These are phyloP conservation scores for Globisporangium cederbergense DNA, from an alignment of 352 stramenopile species.

Conservation along the genomic window DNA sequence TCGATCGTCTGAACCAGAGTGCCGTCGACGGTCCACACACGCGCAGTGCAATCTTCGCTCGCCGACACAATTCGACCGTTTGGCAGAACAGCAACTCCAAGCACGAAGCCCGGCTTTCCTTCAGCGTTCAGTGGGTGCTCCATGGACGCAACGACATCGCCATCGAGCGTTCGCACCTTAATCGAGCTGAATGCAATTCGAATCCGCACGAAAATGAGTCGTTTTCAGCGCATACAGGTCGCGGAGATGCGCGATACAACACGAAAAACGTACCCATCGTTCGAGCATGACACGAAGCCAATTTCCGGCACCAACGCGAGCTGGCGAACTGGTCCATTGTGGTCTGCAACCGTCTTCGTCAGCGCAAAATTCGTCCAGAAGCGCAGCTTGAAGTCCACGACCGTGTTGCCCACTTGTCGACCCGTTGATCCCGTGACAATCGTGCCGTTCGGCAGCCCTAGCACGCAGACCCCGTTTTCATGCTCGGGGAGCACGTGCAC, in stretches of 20 bases:
- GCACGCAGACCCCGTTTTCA: slow-evolving; percentile 83
- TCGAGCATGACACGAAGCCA: slow-evolving; percentile 83
- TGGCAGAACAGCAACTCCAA: slow-evolving; percentile 61
- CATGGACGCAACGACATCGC: slow-evolving; percentile 58
- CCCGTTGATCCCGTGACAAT: slow-evolving; percentile 80
- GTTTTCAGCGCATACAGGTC: not conserved
- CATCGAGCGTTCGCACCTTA: slow-evolving; percentile 62
- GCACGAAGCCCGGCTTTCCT: slow-evolving; percentile 80
- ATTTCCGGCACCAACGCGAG: slow-evolving; percentile 58
- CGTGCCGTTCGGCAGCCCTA: slow-evolving; percentile 52
- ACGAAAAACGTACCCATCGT: slow-evolving; percentile 52
- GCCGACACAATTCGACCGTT: slow-evolving; percentile 63
- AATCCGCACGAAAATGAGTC: not conserved
- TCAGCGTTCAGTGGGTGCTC: slow-evolving; percentile 76
- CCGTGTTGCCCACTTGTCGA: slow-evolving; percentile 65
- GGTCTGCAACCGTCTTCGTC: slow-evolving; percentile 53
- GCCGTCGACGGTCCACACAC: slow-evolving; percentile 65
- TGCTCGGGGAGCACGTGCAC: slow-evolving; percentile 57
- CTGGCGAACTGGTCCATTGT: slow-evolving; percentile 71
- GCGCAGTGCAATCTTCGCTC: slow-evolving; percentile 80
- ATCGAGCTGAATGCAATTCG: slow-evolving; percentile 33
- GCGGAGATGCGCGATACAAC: not conserved
- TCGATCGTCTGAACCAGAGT: slow-evolving; percentile 72
- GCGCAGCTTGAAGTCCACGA: slow-evolving; percentile 76
- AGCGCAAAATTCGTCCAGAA: slow-evolving; percentile 64